Base-by-base conservation (phyloP, 176 grass and related monocot species). In the Tillandsia leiboldiana region DNA sequence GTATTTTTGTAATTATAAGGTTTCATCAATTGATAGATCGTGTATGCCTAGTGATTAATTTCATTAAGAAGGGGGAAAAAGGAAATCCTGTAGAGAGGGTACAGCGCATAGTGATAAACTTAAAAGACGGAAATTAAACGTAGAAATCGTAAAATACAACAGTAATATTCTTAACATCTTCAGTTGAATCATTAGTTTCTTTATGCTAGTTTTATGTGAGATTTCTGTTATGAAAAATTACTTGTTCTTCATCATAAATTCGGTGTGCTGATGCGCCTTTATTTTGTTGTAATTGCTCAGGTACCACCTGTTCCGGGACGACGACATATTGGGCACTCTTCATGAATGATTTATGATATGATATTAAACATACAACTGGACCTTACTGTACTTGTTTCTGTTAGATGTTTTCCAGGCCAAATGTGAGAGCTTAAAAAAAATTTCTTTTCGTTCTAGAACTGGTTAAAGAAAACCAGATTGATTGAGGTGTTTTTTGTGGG, bases 231-330 rank as follows among this genome's bases (percentile, higher is more conserved):
- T 20, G 26, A 17, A 14, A 6, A 28, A 70, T 11, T 50, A 51
- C 22, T 78, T 3, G 12, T 24, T 2, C 58, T 61, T 26, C 22
- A 17, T 15, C 8, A 26, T 12, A 64, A 20, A 22, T 33, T 23
- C 20, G 51, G 11, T 52, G 63, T 15, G 9, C n/a, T 61, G 47
- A 66, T 53, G 12, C 51, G 64, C 3, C 3, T 8, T 67, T 14
- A 26, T 10, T 78, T 51, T 6, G 12, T 70, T 2, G 54, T 69
- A 14, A 28, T 23, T 63, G 12, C 75, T 68, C 77, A 88, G 86
- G 81, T 88, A 88, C 73, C 77, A 84, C 22, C 81, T 88, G 48
- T 88, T 81, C 70, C 70, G 86, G 77, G 86, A 88, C 50, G 69
- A 81, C 0, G 86, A 88, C 73, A 88, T 88, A 20, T 69, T 88